phyloP scores from a whole-genome alignment of 176 grass and related monocot genomes.

The Raddia guianensis region DNA sequence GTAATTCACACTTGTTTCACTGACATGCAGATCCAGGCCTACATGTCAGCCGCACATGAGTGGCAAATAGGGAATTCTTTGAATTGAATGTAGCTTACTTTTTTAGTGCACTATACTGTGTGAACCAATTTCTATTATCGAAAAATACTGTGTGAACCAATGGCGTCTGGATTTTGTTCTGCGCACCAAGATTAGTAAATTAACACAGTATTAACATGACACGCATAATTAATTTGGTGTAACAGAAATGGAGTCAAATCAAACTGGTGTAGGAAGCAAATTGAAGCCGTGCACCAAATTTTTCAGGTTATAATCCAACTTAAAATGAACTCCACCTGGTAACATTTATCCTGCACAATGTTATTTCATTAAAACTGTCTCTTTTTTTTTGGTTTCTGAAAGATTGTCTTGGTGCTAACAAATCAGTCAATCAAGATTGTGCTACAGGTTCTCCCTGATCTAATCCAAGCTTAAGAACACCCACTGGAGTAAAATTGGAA shows the following conservation, averaged over 20 bases:
- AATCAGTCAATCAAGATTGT: conserved; percentile 58
- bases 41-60: too few species aligned
- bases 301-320: conserved; percentile 92
- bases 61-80: too few species aligned
- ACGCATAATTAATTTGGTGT: conserved; percentile 72
- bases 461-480: conserved; percentile 58
- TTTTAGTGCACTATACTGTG: conserved; percentile 42
- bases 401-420: conserved; percentile 60
- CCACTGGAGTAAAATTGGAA: conserved; percentile 60
- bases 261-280: conserved; percentile 90
- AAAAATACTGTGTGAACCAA: conserved; percentile 34
- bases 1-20: too few species aligned
- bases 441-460: conserved; percentile 64
- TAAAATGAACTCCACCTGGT: conserved; percentile 74
- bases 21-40: too few species aligned
- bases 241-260: conserved; percentile 82
- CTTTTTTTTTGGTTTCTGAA: conserved; percentile 11
- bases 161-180: conserved; percentile 43
- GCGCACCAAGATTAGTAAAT: conserved; percentile 54
- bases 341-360: conserved; percentile 57
- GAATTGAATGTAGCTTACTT: conserved; percentile 14
- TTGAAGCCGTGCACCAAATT: conserved; percentile 97
- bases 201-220: conserved; percentile 59
- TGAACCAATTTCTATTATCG: conserved; percentile 4
- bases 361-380: conserved; percentile 44